phyloP scores from a whole-genome alignment of 164 flowering plant species.

The Tetrastigma voinierianum region DNA sequence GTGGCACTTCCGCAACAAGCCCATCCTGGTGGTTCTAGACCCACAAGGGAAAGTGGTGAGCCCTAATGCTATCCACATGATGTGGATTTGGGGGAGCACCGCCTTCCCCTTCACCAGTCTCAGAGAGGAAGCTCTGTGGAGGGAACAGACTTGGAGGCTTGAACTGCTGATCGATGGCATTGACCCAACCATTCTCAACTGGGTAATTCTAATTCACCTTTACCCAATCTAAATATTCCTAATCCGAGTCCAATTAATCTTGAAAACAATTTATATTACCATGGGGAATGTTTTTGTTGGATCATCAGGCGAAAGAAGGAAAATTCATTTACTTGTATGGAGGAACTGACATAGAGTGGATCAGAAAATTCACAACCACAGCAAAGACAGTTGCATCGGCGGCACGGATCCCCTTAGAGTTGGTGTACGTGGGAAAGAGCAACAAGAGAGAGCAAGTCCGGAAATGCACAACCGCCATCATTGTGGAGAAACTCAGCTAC shows the following conservation, averaged over 20 bases:
- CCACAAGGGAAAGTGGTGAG: conserved; percentile 40
- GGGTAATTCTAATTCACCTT: conserved; percentile 39
- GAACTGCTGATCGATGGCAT: conserved; percentile 45
- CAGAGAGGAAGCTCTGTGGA: conserved; percentile 47
- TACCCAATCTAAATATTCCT: too few species aligned
- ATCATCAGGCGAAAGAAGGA: conserved; percentile 36
- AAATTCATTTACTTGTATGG: conserved; percentile 47
- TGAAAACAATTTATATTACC: neutral
- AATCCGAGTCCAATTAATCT: too few species aligned
- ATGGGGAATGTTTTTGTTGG: too few species aligned
- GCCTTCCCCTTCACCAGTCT: conserved; percentile 49
- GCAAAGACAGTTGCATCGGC: conserved; percentile 13
- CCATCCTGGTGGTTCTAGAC: conserved; percentile 50
- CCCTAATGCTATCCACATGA: conserved; percentile 55
- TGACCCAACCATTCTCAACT: conserved; percentile 34
- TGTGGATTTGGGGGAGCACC: conserved; percentile 55
- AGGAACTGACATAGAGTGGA: conserved; percentile 53
- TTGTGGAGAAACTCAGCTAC: conserved; percentile 23
- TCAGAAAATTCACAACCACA: conserved; percentile 26
- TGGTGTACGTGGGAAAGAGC: conserved; percentile 41
- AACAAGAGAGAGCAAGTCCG: conserved; percentile 27
- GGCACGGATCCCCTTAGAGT: conserved; percentile 28
- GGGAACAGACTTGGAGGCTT: conserved; percentile 42
- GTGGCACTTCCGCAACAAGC: conserved; percentile 49
- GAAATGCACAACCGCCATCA: conserved; percentile 8